phyloP scores from a whole-genome alignment of 257 asterid species.

The Plectranthus barbatus region DNA sequence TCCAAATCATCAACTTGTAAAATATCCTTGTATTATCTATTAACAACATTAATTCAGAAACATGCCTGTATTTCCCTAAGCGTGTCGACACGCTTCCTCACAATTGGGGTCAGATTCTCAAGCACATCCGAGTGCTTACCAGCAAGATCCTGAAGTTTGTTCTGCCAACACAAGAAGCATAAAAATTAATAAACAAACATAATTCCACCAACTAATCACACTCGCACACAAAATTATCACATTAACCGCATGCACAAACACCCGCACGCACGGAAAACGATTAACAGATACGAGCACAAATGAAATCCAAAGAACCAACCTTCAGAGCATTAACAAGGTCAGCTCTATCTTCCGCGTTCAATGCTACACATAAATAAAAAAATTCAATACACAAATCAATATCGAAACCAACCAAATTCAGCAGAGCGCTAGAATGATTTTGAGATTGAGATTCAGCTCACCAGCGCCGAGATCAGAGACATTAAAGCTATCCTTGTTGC shows the following conservation, averaged over 20 bases:
- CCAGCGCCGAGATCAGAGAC: constrained; percentile 41
- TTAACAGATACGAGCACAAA: not conserved
- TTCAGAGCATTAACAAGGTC: constrained; percentile 72
- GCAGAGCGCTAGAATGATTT: not conserved
- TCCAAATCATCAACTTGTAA: not conserved
- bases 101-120: constrained; percentile 38
- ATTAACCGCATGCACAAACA: not conserved
- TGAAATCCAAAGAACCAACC: constrained; percentile 24
- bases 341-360: constrained; percentile 52
- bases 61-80: constrained; percentile 53
- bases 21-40: not conserved
- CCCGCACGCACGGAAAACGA: not conserved
- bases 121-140: constrained; percentile 55
- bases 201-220: not conserved
- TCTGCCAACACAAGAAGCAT: constrained; percentile 25
- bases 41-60: not conserved
- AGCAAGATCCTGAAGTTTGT: constrained; percentile 55
- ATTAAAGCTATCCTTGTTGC: constrained; percentile 31
- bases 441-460: not conserved
- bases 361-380: constrained; percentile 33
- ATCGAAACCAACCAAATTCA: not conserved
- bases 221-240: not conserved
- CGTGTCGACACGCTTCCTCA: constrained; percentile 54
- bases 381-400: not conserved
- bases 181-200: not conserved